Evolutionary conservation across 768 basidiomycete species (phyloP), one percentile per base, ranked within the genome.

Genomic region (Cyclocybe aegerita): DNA sequence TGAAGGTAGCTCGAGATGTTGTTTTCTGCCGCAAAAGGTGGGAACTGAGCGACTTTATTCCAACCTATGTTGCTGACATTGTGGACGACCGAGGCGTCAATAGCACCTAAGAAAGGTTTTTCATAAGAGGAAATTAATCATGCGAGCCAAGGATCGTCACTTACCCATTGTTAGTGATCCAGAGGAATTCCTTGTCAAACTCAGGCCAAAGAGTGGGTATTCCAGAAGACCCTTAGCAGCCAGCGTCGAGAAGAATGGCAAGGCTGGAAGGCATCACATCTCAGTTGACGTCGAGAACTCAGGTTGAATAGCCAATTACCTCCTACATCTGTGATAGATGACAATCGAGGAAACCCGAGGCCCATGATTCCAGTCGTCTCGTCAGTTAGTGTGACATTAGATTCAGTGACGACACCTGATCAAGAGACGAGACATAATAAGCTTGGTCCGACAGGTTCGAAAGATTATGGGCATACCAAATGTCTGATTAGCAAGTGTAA

Each of bases 141-240:
- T 46, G 33, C 31, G 36, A 16, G 12, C 29, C 4, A 48, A 48
- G 4, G 5, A 23, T 23, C 23, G 23, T 23, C 23, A 23, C 67
- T 17, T 57, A 86, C 88, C 89, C 11, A 92, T 56, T 2, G 88
- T 69, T 15, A 92, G 70, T 14, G 81, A 77, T 8, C 90, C 89
- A 9, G 74, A 78, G 2, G 68, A 61, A 59, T 86, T 83, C 39
- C 74, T 70, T 0, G 81, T 79, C 54, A 91, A 68, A 57, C 77
- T 83, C 23, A 92, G 57, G n/a, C 85, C 87, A 57, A 91, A 91
- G 7, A 92, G 60, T 1, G 90, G 90, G 61, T 90, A 92, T 32
- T 82, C 79, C 41, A 91, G 66, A 30, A 77, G 66, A 12, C 88
- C 89, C 53, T 78, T 73, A 50, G 83, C 74, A 7, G 85, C 81